Percentiles rank a stretch among this genome's conserved stretches.
Evolutionary conservation across 2,329 filamentous ascomycete species (phyloP).

Genomic region (Passalora sequoiae): DNA sequence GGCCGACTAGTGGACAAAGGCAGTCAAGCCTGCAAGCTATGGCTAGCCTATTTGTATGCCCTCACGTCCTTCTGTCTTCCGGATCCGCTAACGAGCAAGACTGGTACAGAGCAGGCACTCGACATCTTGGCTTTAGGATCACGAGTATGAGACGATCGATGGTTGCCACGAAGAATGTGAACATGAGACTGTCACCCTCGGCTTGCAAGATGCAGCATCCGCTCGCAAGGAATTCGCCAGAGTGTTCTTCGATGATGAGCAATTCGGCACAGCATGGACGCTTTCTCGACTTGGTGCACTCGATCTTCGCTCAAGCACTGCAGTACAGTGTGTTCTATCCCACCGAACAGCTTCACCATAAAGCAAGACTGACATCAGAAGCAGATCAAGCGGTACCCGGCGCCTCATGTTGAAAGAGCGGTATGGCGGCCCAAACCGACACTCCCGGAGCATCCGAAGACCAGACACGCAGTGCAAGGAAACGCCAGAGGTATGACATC

Average conservation of each 20-base stretch:
- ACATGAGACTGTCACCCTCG: constrained; percentile 21
- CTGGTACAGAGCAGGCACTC: constrained; percentile 54
- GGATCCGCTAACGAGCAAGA: constrained; percentile 54
- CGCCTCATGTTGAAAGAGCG: no score
- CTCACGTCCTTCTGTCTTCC: constrained; percentile 54
- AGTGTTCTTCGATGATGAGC: constrained; percentile 38
- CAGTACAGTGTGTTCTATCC: constrained; percentile 14
- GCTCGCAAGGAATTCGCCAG: constrained; percentile 35
- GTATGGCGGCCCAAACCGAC: no score
- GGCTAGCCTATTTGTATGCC: constrained; percentile 52
- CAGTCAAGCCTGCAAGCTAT: constrained; percentile 35
- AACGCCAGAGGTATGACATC: no score
- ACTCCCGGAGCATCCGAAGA: no score
- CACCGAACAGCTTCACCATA: no score
- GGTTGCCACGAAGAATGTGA: no score
- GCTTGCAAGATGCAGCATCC: constrained; percentile 21
- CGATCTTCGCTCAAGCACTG: constrained; percentile 27
- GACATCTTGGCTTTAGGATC: constrained; percentile 20
- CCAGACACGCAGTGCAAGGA: no score
- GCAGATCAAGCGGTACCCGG: no score
- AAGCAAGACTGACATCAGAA: no score
- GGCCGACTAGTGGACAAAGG: constrained; percentile 54
- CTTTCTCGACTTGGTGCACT: constrained; percentile 23
- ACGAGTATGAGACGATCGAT: no score
- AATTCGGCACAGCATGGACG: constrained; percentile 43